phyloP scores from a whole-genome alignment of 1,139 yeast genomes.

The Taphrina betulina region DNA sequence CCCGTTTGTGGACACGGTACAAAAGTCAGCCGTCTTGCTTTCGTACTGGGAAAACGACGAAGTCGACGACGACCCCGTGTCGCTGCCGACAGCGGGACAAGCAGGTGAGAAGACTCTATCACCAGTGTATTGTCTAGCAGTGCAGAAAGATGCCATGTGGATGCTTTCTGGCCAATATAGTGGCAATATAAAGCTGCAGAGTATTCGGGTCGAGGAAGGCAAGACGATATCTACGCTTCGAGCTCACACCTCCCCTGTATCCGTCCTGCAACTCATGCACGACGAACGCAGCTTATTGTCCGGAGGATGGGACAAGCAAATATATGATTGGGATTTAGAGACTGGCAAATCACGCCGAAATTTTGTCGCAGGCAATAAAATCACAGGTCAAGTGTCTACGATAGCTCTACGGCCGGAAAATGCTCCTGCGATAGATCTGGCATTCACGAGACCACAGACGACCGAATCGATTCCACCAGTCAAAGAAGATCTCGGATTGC shows the following conservation, averaged over 20 bases:
- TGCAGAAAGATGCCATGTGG: constrained; percentile 81
- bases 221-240: constrained; percentile 70
- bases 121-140: constrained; percentile 86
- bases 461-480: constrained; percentile 1
- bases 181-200: constrained; percentile 86
- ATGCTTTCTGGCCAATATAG: constrained; percentile 70
- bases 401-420: constrained; percentile 70
- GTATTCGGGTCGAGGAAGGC: constrained; percentile 83
- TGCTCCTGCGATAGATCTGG: constrained; percentile 2
- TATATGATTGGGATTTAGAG: constrained; percentile 81
- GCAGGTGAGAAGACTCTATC: constrained; percentile 47
- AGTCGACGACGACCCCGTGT: constrained; percentile 1
- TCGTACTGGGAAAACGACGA: constrained; percentile 90
- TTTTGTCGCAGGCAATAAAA: constrained; percentile 45
- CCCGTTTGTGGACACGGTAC: constrained; percentile 78
- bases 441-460: not conserved
- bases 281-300: constrained; percentile 64
- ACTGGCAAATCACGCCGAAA: constrained; percentile 58
- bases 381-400: constrained; percentile 76
- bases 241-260: constrained; percentile 72
- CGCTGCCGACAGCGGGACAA: not conserved
- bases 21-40: constrained; percentile 73
- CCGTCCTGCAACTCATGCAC: constrained; percentile 63
- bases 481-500: not conserved
- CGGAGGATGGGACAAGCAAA: constrained; percentile 86